Percentiles rank a stretch among this genome's conserved stretches.
These are phyloP conservation scores for Geotrichum armillariae DNA, from an alignment of 1,139 yeast species.

Conservation along the genomic window DNA sequence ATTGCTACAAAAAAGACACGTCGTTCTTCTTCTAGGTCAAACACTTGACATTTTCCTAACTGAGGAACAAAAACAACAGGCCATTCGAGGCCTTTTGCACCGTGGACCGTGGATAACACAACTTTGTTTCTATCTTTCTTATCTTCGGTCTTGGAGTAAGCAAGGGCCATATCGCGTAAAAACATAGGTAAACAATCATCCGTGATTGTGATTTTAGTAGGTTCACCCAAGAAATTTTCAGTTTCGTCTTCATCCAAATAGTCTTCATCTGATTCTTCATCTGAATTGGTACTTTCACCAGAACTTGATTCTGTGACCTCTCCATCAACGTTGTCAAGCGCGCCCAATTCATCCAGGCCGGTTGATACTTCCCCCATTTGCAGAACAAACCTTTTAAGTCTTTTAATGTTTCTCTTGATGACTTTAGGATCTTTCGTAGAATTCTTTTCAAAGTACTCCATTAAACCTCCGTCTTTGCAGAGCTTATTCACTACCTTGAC, in stretches of 20 bases:
- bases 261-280: background rate
- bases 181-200: constrained; percentile 14
- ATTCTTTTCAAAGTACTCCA: background rate
- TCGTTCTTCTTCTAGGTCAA: constrained; percentile 55
- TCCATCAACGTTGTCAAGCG: background rate
- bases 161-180: constrained; percentile 4
- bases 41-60: constrained; percentile 64
- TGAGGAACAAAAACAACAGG: constrained; percentile 78
- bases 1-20: constrained; percentile 80
- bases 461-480: background rate
- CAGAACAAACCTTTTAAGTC: constrained; percentile 8
- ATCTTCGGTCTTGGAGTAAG: background rate
- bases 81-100: constrained; percentile 90
- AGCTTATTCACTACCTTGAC: constrained; percentile 6
- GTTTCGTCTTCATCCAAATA: background rate
- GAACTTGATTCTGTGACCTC: background rate
- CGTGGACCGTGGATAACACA: constrained; percentile 72
- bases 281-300: background rate
- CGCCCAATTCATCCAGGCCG: constrained; percentile 5
- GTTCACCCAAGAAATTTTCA: background rate
- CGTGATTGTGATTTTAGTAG: background rate
- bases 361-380: background rate
- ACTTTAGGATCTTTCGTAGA: constrained; percentile 9
- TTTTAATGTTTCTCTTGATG: constrained; percentile 4
- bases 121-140: constrained; percentile 13